A percentile compares a stretch with the other conserved stretches of the same genome.
Evolutionary conservation across 2,329 filamentous ascomycete species (phyloP).

Genomic region (Pseudonectria foliicola): DNA sequence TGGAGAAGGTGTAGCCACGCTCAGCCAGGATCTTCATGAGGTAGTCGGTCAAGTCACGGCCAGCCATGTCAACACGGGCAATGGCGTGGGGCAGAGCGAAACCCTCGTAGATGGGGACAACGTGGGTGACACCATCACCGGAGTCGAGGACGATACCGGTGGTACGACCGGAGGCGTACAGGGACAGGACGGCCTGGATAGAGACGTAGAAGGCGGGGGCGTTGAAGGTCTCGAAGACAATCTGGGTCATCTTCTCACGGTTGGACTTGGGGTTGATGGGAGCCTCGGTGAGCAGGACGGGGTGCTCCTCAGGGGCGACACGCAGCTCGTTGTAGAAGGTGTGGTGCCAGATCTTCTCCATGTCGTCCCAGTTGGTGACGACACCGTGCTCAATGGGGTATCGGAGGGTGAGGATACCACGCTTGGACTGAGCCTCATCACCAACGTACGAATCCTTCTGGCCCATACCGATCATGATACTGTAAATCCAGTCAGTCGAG

Average conservation of each 20-base stretch:
- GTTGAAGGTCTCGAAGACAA: constrained; percentile 99
- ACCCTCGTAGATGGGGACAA: constrained; percentile 99
- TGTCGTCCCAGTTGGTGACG: constrained; percentile 99
- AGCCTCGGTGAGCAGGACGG: constrained; percentile 96
- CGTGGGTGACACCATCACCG: constrained; percentile 99
- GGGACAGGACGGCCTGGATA: constrained; percentile 97
- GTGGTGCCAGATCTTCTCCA: constrained; percentile 99
- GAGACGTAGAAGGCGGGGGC: constrained; percentile 99
- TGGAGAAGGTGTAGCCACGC: constrained; percentile 99
- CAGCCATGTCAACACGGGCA: constrained; percentile 99
- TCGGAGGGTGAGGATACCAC: constrained; percentile 99
- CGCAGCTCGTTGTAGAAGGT: constrained; percentile 99
- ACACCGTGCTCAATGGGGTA: constrained; percentile 99
- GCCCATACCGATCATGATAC: constrained; percentile 99
- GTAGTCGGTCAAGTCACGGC: constrained; percentile 99
- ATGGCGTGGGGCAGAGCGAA: constrained; percentile 99
- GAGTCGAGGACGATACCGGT: constrained; percentile 99
- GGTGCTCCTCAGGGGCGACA: constrained; percentile 99
- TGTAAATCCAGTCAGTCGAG: constrained; percentile 32
- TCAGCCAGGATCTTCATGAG: constrained; percentile 99
- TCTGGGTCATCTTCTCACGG: constrained; percentile 99
- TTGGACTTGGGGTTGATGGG: constrained; percentile 99
- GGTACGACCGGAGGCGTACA: constrained; percentile 99
- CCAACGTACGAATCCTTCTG: constrained; percentile 99
- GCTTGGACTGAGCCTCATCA: constrained; percentile 99